phyloP scores from a whole-genome alignment of 2,329 filamentous ascomycete genomes.

The Helicocarpus griseus region DNA sequence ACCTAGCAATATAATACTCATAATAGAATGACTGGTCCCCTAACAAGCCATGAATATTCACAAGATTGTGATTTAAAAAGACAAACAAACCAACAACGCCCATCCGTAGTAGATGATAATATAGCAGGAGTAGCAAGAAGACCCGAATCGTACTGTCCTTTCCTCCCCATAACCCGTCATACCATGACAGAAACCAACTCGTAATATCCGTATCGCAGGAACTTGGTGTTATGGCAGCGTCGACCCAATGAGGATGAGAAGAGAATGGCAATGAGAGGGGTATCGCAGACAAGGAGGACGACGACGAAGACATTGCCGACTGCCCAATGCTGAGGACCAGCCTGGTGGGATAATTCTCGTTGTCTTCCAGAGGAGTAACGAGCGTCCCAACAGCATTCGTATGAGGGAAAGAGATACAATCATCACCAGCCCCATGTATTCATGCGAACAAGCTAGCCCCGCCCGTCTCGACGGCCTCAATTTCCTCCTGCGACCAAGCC shows the following conservation, averaged over 20 bases:
- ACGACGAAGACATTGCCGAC: neutral
- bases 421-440: constrained; percentile 9
- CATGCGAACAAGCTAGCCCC: constrained; percentile 60
- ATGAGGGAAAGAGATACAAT: neutral
- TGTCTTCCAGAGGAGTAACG: neutral
- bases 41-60: neutral
- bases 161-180: constrained; percentile 1
- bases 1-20: neutral
- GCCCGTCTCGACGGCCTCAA: constrained; percentile 90
- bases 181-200: neutral
- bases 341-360: constrained; percentile 1
- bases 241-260: neutral
- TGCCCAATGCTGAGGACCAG: constrained; percentile 3
- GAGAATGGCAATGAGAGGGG: neutral
- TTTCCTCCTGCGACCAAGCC: constrained; percentile 69
- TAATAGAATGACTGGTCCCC: neutral
- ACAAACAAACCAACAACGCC: neutral
- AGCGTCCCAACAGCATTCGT: neutral
- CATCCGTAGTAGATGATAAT: neutral
- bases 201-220: neutral
- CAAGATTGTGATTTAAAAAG: neutral
- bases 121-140: neutral
- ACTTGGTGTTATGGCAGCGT: constrained; percentile 1
- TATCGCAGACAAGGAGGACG: too few species aligned
- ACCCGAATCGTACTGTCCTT: neutral